phyloP scores from a whole-genome alignment of 2,329 filamentous ascomycete genomes.

The Magnaporthiopsis incrustans region DNA sequence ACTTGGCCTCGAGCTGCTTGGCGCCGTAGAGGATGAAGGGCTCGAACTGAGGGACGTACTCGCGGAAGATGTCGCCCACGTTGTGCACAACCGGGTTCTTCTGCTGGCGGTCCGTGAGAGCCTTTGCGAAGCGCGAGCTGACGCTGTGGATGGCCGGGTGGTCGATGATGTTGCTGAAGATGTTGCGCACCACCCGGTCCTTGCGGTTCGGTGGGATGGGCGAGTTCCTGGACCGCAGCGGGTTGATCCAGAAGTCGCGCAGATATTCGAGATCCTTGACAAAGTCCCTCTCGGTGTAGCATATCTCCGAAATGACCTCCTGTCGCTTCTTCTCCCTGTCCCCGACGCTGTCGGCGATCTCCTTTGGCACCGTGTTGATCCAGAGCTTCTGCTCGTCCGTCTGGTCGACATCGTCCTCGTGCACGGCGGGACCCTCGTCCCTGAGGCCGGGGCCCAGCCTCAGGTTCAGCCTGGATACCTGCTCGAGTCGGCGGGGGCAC shows the following conservation, averaged over 20 bases:
- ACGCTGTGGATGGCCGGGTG: constrained; percentile 73
- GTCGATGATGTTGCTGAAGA: constrained; percentile 94
- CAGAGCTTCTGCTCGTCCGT: constrained; percentile 96
- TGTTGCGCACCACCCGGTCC: constrained; percentile 85
- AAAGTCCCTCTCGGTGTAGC: constrained; percentile 97
- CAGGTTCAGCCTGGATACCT: constrained; percentile 88
- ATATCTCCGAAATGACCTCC: constrained; percentile 95
- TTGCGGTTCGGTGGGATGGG: constrained; percentile 82
- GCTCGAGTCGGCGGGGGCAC: constrained; percentile 85
- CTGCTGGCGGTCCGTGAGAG: constrained; percentile 85
- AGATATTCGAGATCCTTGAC: constrained; percentile 98
- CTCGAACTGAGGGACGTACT: constrained; percentile 85
- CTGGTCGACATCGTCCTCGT: constrained; percentile 77
- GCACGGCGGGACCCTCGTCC: constrained; percentile 45
- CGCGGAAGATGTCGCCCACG: constrained; percentile 88
- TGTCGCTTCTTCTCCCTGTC: constrained; percentile 96
- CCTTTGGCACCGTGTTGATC: constrained; percentile 97
- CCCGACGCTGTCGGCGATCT: constrained; percentile 80
- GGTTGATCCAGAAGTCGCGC: constrained; percentile 97
- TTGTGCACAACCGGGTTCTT: constrained; percentile 82
- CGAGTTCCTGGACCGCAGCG: constrained; percentile 71
- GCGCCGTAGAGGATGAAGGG: constrained; percentile 96
- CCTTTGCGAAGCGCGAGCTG: constrained; percentile 79
- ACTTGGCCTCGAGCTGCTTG: constrained; percentile 93
- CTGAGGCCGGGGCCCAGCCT: constrained; percentile 86